Percentiles rank a stretch among this genome's conserved stretches.
phyloP scores from a whole-genome alignment of 1,284 basidiomycete genomes.

The Meripilus lineatus region DNA sequence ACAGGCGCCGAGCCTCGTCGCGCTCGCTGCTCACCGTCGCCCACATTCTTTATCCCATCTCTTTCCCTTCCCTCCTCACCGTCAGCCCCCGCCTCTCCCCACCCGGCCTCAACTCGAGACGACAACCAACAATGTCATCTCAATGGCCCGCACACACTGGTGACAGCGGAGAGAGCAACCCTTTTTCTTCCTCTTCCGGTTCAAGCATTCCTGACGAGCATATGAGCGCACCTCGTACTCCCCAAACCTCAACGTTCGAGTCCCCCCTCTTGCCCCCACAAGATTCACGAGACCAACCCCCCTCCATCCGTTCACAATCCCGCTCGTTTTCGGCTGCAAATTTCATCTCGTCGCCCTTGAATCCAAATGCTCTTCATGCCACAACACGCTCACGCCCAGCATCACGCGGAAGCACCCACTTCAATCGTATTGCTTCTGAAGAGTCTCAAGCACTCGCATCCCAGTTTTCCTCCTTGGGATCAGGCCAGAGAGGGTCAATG shows the following conservation, averaged over 20 bases:
- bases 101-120: slow-evolving; percentile 1
- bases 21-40: not conserved
- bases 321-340: slow-evolving; percentile 28
- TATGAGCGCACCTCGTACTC: slow-evolving; percentile 19
- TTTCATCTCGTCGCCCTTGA: slow-evolving; percentile 45
- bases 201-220: slow-evolving; percentile 20
- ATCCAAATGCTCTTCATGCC: slow-evolving; percentile 32
- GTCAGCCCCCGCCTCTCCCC: not conserved
- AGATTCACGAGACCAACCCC: slow-evolving; percentile 14
- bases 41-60: slow-evolving; percentile 5
- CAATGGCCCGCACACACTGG: slow-evolving; percentile 20
- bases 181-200: slow-evolving; percentile 14
- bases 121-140: slow-evolving; percentile 19
- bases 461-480: slow-evolving; percentile 18
- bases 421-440: slow-evolving; percentile 43
- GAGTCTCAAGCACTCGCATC: slow-evolving; percentile 38
- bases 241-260: slow-evolving; percentile 24
- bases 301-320: slow-evolving; percentile 20
- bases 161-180: slow-evolving; percentile 14
- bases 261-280: slow-evolving; percentile 24
- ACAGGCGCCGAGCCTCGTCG: not conserved
- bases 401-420: slow-evolving; percentile 29
- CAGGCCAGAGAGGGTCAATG: slow-evolving; percentile 50
- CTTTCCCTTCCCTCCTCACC: slow-evolving; percentile 1
- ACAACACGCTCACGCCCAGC: slow-evolving; percentile 25